phyloP scores from a whole-genome alignment of 1,284 basidiomycete species.

The Ceratobasidium sp. region DNA sequence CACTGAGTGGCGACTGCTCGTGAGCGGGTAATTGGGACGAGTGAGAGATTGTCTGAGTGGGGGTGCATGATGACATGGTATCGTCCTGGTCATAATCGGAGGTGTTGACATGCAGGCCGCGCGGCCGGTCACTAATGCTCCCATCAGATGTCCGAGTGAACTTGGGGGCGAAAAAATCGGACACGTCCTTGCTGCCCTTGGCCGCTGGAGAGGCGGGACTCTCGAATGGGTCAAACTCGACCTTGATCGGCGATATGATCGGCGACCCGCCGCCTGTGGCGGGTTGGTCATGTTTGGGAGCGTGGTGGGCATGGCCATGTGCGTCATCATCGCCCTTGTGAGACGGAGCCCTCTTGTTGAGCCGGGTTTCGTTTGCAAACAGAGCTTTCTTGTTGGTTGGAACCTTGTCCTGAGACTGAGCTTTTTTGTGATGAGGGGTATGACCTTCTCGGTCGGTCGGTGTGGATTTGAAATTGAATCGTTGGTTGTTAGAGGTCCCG shows the following conservation, averaged over 20 bases:
- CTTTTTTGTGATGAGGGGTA: conserved; percentile 15
- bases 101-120: conserved; percentile 10
- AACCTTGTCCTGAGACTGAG: conserved; percentile 14
- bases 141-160: not conserved
- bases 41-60: conserved; percentile 23
- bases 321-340: conserved; percentile 4
- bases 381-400: conserved; percentile 14
- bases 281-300: conserved; percentile 20
- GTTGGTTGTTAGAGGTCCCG: not conserved
- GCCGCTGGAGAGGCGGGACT: conserved; percentile 3
- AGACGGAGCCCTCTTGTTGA: conserved; percentile 5
- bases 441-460: not conserved
- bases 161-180: not conserved
- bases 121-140: not conserved
- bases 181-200: conserved; percentile 10
- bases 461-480: conserved; percentile 14
- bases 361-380: conserved; percentile 1
- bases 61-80: conserved; percentile 37
- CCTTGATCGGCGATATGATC: not conserved
- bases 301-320: not conserved
- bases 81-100: conserved; percentile 21
- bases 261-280: conserved; percentile 12
- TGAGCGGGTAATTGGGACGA: conserved; percentile 7
- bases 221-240: not conserved
- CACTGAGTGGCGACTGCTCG: conserved; percentile 12